These are phyloP conservation scores for Spathaspora arborariae DNA, from an alignment of 805 yeast genomes.

Conservation along the genomic window DNA sequence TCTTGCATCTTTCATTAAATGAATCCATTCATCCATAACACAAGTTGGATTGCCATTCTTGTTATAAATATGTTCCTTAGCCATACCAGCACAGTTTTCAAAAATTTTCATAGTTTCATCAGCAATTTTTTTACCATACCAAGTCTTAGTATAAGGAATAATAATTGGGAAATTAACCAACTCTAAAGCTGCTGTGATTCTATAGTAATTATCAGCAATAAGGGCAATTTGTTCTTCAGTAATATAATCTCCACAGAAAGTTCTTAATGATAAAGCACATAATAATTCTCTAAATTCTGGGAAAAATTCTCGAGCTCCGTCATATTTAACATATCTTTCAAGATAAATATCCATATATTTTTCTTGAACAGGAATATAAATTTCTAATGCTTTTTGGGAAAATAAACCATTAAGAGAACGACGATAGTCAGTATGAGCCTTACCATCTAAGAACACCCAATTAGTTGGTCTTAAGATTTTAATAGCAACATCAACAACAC, in stretches of 20 bases:
- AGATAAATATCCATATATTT: conserved; percentile 79
- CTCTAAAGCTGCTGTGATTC: conserved; percentile 93
- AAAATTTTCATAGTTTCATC: conserved; percentile 92
- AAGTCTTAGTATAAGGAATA: conserved; percentile 91
- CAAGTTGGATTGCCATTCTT: conserved; percentile 77
- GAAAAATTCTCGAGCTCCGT: conserved; percentile 76
- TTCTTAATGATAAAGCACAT: conserved; percentile 89
- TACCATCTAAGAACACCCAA: conserved; percentile 98
- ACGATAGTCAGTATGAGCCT: conserved; percentile 91
- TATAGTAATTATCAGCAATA: conserved; percentile 89
- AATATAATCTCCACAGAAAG: conserved; percentile 95
- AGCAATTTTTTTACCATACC: conserved; percentile 95
- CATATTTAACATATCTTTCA: conserved; percentile 57
- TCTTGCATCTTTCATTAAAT: conserved; percentile 73
- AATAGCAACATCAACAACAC: conserved; percentile 96
- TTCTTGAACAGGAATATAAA: conserved; percentile 84
- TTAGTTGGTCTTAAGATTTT: conserved; percentile 92
- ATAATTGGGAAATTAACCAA: conserved; percentile 97
- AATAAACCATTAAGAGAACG: conserved; percentile 86
- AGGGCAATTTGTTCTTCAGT: conserved; percentile 84
- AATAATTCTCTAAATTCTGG: conserved; percentile 92
- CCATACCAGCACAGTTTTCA: conserved; percentile 81
- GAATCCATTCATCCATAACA: conserved; percentile 95
- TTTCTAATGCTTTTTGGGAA: conserved; percentile 76
- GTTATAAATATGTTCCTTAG: conserved; percentile 70